A percentile compares a stretch with the other conserved stretches of the same genome.
These are phyloP conservation scores for Colletotrichum filicis DNA, from an alignment of 2,329 filamentous ascomycete species.

Conservation along the genomic window DNA sequence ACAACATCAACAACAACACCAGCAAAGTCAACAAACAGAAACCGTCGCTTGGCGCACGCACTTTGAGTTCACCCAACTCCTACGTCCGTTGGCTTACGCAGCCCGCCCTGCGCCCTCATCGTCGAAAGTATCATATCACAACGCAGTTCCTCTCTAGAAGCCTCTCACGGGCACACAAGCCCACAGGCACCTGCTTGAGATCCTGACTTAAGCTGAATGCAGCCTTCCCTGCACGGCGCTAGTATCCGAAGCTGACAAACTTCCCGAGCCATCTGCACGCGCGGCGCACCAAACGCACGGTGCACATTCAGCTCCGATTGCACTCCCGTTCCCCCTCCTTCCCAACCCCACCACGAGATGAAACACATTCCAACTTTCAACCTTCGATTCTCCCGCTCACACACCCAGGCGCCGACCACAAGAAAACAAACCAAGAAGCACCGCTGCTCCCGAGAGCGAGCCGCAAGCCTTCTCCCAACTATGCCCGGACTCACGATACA, in stretches of 20 bases:
- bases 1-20: neutral
- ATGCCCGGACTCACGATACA: conserved; percentile 46
- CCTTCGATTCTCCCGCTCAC: conserved; percentile 1
- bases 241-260: conserved; percentile 22
- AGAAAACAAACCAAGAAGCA: neutral
- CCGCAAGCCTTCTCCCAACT: conserved; percentile 20
- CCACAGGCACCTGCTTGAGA: neutral
- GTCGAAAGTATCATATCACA: neutral
- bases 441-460: neutral
- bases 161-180: neutral
- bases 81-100: conserved; percentile 6
- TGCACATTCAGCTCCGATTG: conserved; percentile 22
- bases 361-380: conserved; percentile 5
- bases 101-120: neutral
- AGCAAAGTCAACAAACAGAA: neutral
- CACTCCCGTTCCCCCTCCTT: conserved; percentile 9
- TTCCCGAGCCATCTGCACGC: conserved; percentile 8
- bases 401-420: neutral
- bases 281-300: conserved; percentile 15
- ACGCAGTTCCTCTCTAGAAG: neutral
- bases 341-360: conserved; percentile 25
- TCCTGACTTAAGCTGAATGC: conserved; percentile 12
- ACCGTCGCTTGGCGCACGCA: neutral
- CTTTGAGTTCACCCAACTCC: neutral
- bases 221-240: neutral